Percentiles rank a stretch among this genome's conserved stretches.
Conservation (phyloP, 1,284 basidiomycete species). For the Pseudozyma flocculosa region DNA sequence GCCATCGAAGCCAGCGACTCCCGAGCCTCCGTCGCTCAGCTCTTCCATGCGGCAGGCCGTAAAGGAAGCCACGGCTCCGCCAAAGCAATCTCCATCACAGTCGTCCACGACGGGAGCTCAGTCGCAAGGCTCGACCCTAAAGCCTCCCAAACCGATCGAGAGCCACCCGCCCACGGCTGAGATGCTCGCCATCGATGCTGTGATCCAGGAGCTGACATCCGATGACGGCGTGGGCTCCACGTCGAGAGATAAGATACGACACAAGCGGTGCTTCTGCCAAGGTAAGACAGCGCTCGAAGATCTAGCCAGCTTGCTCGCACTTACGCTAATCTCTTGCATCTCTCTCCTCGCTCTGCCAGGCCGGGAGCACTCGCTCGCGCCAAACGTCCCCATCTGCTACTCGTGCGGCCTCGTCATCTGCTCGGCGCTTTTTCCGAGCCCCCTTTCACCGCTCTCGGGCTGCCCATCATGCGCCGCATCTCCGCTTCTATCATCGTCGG, state of each 20-base stretch:
- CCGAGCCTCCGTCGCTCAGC: too few species aligned
- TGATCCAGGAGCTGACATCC: slow-evolving; percentile 28
- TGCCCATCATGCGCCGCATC: slow-evolving; percentile 24
- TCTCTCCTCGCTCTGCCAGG: background rate
- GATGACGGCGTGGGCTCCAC: background rate
- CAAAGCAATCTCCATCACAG: too few species aligned
- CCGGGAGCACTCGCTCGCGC: slow-evolving; percentile 17
- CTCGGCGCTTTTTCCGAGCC: slow-evolving; percentile 20
- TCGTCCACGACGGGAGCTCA: too few species aligned
- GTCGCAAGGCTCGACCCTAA: too few species aligned
- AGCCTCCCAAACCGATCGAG: too few species aligned
- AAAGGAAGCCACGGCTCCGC: too few species aligned
- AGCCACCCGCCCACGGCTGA: slow-evolving; percentile 18
- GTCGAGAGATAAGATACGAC: background rate
- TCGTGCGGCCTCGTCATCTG: slow-evolving; percentile 31
- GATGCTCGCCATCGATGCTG: slow-evolving; percentile 33
- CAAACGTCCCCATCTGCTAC: slow-evolving; percentile 32
- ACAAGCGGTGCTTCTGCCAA: slow-evolving; percentile 36
- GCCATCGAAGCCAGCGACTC: too few species aligned
- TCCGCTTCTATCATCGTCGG: slow-evolving; percentile 16
- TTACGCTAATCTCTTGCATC: background rate
- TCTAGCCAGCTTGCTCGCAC: too few species aligned
- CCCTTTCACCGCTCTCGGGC: slow-evolving; percentile 17
- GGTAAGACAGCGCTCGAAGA: too few species aligned
- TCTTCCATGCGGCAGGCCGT: too few species aligned